Evolutionary conservation across 371 early-diverging fungal species (phyloP).

Genomic region (Apophysomyces ossiformis): DNA sequence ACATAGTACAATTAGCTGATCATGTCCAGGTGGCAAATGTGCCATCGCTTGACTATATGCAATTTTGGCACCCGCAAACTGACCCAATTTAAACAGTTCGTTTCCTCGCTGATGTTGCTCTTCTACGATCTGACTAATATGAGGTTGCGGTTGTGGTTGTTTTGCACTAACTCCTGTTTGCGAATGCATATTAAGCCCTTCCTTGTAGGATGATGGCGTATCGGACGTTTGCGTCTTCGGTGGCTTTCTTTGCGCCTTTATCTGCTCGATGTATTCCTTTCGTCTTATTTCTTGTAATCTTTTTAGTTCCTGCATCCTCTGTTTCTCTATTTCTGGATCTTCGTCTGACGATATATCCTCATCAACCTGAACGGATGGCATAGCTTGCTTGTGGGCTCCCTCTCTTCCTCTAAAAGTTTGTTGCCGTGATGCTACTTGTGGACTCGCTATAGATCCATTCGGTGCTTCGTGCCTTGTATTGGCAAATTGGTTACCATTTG

Average conservation of each 20-base stretch:
- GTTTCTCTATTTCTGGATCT: constrained; percentile 28
- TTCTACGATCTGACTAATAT: constrained; percentile 25
- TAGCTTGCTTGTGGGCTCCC: neutral
- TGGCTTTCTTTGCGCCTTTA: neutral
- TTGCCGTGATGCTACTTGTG: neutral
- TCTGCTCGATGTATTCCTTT: constrained; percentile 2
- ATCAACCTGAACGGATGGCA: constrained; percentile 19
- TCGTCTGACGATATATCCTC: constrained; percentile 37
- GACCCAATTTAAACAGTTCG: constrained; percentile 78
- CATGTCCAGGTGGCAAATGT: constrained; percentile 53
- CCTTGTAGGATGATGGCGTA: neutral
- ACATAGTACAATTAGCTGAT: constrained; percentile 56
- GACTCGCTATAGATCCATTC: constrained; percentile 63
- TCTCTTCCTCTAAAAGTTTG: too few relatives aligned
- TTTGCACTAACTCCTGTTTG: neutral
- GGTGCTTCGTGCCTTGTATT: constrained; percentile 71
- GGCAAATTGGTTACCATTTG: constrained; percentile 73
- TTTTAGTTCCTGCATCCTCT: neutral
- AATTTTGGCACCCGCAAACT: constrained; percentile 75
- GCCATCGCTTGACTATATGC: constrained; percentile 71
- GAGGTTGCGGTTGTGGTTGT: neutral
- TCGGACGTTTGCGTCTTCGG: neutral
- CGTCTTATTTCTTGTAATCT: constrained; percentile 1
- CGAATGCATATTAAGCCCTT: neutral
- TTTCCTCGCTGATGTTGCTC: constrained; percentile 66